Percentiles rank a stretch among this genome's conserved stretches.
Conservation (phyloP, 2,329 filamentous ascomycete species). For the Monosporascus sp. region DNA sequence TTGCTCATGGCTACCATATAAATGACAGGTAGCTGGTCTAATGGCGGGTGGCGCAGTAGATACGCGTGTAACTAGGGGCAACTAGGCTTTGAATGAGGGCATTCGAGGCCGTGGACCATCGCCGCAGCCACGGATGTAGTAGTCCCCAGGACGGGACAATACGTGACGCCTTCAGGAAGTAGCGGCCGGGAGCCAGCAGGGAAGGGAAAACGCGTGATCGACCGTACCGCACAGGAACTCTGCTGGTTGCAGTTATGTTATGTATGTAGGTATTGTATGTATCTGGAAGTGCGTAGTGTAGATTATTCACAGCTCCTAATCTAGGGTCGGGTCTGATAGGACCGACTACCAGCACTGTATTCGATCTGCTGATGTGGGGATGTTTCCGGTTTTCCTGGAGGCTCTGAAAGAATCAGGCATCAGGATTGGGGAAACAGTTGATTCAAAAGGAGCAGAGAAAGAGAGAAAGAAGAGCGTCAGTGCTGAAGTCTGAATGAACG, state of each 20-base stretch:
- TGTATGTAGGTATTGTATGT: too few relatives aligned
- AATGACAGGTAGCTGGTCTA: neutral
- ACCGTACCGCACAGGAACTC: too few relatives aligned
- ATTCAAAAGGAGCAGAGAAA: neutral
- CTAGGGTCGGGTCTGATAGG: neutral
- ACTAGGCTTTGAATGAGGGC: neutral
- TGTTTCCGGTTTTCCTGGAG: neutral
- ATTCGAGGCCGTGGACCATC: neutral
- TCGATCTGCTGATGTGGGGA: neutral
- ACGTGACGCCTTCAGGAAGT: too few relatives aligned
- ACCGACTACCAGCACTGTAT: neutral
- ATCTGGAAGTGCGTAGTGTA: neutral
- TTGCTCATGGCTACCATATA: constrained; percentile 63
- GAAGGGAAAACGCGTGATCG: too few relatives aligned
- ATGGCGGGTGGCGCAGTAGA: neutral
- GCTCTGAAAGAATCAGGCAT: neutral
- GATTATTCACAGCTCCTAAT: neutral
- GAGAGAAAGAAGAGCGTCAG: neutral
- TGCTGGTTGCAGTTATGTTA: too few relatives aligned
- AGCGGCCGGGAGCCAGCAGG: too few relatives aligned
- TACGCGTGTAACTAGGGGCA: neutral
- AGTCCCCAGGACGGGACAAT: neutral
- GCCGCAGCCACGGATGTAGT: neutral
- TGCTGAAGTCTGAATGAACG: neutral
- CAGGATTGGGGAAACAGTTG: neutral